phyloP scores from a whole-genome alignment of 2,329 filamentous ascomycete species.

The Colletotrichum lini region DNA sequence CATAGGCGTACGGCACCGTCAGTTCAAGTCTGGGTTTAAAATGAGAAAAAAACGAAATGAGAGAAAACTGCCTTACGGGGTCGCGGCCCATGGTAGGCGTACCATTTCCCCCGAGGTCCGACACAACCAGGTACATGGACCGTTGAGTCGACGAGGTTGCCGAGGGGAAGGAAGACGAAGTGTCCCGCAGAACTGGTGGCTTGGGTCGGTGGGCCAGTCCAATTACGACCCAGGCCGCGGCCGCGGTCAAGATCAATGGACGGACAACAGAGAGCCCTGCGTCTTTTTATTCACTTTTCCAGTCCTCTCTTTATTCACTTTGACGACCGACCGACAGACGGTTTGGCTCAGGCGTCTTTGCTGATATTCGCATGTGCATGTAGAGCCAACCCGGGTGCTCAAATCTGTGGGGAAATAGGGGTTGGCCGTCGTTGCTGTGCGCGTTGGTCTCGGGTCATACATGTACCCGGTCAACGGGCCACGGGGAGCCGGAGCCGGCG shows the following conservation, averaged over 20 bases:
- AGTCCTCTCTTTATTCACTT: neutral
- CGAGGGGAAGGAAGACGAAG: conserved; percentile 3
- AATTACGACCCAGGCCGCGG: neutral
- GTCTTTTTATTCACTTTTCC: neutral
- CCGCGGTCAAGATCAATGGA: neutral
- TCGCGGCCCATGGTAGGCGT: conserved; percentile 20
- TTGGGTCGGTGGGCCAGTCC: neutral
- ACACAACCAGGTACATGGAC: conserved; percentile 34
- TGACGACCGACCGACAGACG: neutral
- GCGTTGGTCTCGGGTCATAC: conserved; percentile 34
- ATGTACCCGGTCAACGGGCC: conserved; percentile 31
- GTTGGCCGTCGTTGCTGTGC: neutral
- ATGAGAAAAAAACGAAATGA: conserved; percentile 26
- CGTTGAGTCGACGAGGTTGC: neutral
- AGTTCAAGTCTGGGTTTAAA: neutral
- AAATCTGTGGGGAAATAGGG: conserved; percentile 14
- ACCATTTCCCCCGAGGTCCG: conserved; percentile 31
- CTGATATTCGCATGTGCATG: neutral
- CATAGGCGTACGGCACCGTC: conserved; percentile 23
- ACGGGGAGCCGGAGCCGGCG: conserved; percentile 33
- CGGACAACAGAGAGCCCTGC: neutral
- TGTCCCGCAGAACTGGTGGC: conserved; percentile 12
- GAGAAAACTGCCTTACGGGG: conserved; percentile 40
- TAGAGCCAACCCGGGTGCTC: conserved; percentile 20
- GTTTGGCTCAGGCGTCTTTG: conserved; percentile 4